These are phyloP conservation scores for Saccharomyces cerevisiae DNA, from an alignment of 805 yeast species.

Conservation along the genomic window DNA sequence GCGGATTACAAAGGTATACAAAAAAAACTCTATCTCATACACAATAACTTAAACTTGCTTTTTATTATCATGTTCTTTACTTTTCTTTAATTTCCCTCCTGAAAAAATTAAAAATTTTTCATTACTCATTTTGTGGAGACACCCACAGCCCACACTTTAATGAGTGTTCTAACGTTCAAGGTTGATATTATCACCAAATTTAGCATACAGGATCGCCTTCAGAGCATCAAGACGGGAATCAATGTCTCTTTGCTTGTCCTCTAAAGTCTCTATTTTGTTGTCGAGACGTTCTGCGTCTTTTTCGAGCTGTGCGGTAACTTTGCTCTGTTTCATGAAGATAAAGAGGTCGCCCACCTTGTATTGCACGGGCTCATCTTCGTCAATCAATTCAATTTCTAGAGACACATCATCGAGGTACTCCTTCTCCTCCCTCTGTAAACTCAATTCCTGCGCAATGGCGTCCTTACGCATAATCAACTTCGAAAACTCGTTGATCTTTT, in stretches of 20 bases:
- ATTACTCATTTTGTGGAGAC: background rate
- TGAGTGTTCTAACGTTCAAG: slow-evolving; percentile 47
- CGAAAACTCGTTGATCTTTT: slow-evolving; percentile 80
- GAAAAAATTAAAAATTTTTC: background rate
- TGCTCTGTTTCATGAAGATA: slow-evolving; percentile 55
- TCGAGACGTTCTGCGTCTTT: slow-evolving; percentile 48
- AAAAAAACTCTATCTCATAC: background rate
- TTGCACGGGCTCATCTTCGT: slow-evolving; percentile 61
- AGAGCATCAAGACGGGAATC: slow-evolving; percentile 50
- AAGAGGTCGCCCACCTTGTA: slow-evolving; percentile 78
- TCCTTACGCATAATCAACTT: slow-evolving; percentile 69
- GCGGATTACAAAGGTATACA: background rate
- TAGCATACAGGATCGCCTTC: slow-evolving; percentile 72
- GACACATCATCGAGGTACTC: slow-evolving; percentile 83
- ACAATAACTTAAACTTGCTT: background rate
- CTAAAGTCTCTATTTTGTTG: slow-evolving; percentile 38
- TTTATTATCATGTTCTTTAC: background rate
- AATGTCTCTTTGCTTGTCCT: slow-evolving; percentile 40
- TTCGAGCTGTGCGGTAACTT: slow-evolving; percentile 64
- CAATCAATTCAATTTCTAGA: slow-evolving; percentile 78
- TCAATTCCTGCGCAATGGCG: slow-evolving; percentile 41
- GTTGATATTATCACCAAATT: slow-evolving; percentile 84
- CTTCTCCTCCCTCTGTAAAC: slow-evolving; percentile 53
- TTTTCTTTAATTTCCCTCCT: background rate
- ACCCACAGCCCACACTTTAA: background rate